Percentiles rank a stretch among this genome's conserved stretches.
Evolutionary conservation across 768 basidiomycete genomes (phyloP).

Genomic region (Podaxis sp.): DNA sequence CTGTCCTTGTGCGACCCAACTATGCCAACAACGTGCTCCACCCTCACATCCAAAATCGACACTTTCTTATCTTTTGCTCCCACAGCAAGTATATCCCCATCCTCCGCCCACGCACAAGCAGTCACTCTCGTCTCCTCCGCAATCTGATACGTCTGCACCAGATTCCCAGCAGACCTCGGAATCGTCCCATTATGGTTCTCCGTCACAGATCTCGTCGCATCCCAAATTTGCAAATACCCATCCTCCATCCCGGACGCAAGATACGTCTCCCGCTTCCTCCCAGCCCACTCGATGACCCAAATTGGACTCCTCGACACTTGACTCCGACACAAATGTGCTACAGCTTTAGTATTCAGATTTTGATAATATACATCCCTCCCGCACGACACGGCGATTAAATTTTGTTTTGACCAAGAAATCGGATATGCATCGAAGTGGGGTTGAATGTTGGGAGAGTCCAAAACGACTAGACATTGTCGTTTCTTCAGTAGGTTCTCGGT

Average conservation of each 20-base stretch:
- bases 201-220: constrained; percentile 33
- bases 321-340: constrained; percentile 50
- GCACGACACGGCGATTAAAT: constrained; percentile 65
- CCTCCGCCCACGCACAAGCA: constrained; percentile 47
- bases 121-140: constrained; percentile 25
- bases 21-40: constrained; percentile 36
- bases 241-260: constrained; percentile 53
- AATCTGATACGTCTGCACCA: constrained; percentile 19
- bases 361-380: constrained; percentile 61
- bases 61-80: constrained; percentile 66
- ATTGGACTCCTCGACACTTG: constrained; percentile 32
- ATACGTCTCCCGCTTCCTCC: constrained; percentile 35
- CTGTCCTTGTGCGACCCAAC: constrained; percentile 42
- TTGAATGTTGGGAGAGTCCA: constrained; percentile 67
- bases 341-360: constrained; percentile 53
- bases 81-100: constrained; percentile 57
- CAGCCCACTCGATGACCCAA: constrained; percentile 54
- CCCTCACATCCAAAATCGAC: constrained; percentile 63
- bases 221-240: constrained; percentile 57
- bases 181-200: constrained; percentile 25
- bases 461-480: constrained; percentile 54
- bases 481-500: constrained; percentile 55
- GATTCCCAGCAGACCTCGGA: background rate
- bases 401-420: constrained; percentile 59
- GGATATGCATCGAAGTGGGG: constrained; percentile 54